Percentiles rank a stretch among this genome's conserved stretches.
Evolutionary conservation across 2,329 filamentous ascomycete genomes (phyloP).

Genomic region (Fusarium redolens): DNA sequence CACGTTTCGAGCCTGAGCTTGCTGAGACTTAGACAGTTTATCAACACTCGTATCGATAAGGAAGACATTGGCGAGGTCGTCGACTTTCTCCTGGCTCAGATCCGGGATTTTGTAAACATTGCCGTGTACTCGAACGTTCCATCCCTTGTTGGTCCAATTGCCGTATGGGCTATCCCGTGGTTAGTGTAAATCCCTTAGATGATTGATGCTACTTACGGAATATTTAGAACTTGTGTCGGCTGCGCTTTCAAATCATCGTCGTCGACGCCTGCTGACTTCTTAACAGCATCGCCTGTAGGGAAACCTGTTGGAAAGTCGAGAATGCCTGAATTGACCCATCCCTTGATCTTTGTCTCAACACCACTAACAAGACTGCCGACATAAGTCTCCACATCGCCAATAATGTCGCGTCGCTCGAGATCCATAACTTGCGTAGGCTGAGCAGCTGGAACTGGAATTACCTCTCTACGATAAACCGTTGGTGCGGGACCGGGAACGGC

Average conservation of each 20-base stretch:
- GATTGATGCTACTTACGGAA: slow-evolving; percentile 59
- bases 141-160: slow-evolving; percentile 83
- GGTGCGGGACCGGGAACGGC: slow-evolving; percentile 39
- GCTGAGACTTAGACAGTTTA: slow-evolving; percentile 67
- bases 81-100: slow-evolving; percentile 71
- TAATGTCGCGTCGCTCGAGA: slow-evolving; percentile 49
- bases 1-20: slow-evolving; percentile 77
- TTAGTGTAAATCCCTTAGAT: background rate
- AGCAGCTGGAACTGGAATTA: slow-evolving; percentile 29
- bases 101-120: slow-evolving; percentile 86
- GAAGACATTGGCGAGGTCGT: slow-evolving; percentile 77
- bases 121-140: slow-evolving; percentile 81
- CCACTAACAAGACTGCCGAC: slow-evolving; percentile 61
- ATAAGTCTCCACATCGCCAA: slow-evolving; percentile 60
- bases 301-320: slow-evolving; percentile 76
- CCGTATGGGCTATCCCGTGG: slow-evolving; percentile 64
- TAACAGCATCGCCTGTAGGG: slow-evolving; percentile 70
- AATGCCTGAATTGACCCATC: slow-evolving; percentile 71
- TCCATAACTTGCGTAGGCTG: slow-evolving; percentile 41
- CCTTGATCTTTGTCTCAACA: slow-evolving; percentile 67
- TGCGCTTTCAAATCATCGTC: slow-evolving; percentile 67
- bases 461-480: slow-evolving; percentile 19
- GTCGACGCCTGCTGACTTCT: slow-evolving; percentile 69
- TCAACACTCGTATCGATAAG: slow-evolving; percentile 72
- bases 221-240: slow-evolving; percentile 77